These are phyloP conservation scores for Pythium phragmitis DNA, from an alignment of 352 stramenopile genomes.

Conservation along the genomic window DNA sequence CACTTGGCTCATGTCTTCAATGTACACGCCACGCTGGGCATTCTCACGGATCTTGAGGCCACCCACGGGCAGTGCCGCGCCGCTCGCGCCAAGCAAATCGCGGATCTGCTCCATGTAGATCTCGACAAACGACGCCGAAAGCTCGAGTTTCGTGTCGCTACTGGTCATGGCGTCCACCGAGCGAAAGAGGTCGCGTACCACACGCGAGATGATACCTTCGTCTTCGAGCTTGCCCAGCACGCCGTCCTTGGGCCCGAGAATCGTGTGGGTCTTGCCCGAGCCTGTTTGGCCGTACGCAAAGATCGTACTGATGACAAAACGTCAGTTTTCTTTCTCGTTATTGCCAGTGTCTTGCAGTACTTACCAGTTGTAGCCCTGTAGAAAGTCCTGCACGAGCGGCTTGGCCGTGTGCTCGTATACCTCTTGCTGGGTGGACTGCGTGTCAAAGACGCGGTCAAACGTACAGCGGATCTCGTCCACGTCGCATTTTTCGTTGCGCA, in stretches of 20 bases:
- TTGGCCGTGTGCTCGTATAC: slow-evolving; percentile 73
- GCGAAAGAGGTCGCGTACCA: slow-evolving; percentile 51
- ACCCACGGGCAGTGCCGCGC: slow-evolving; percentile 25
- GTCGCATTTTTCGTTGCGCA: slow-evolving; percentile 67
- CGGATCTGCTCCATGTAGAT: slow-evolving; percentile 90
- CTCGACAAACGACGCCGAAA: slow-evolving; percentile 78
- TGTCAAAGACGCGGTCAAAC: slow-evolving; percentile 71
- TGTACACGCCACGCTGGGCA: slow-evolving; percentile 59
- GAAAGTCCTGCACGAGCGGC: slow-evolving; percentile 59
- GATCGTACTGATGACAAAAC: slow-evolving; percentile 35
- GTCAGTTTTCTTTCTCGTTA: not conserved
- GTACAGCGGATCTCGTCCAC: slow-evolving; percentile 75
- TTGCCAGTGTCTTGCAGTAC: not conserved
- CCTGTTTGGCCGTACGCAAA: slow-evolving; percentile 58
- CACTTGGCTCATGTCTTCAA: slow-evolving; percentile 71
- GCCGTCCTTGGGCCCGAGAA: slow-evolving; percentile 66
- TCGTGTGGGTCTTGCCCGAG: slow-evolving; percentile 68
- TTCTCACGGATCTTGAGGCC: slow-evolving; percentile 80
- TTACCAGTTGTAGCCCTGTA: slow-evolving; percentile 78
- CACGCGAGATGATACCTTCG: slow-evolving; percentile 65
- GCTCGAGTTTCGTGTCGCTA: slow-evolving; percentile 35
- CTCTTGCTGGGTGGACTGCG: slow-evolving; percentile 56
- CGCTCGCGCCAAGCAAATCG: slow-evolving; percentile 54
- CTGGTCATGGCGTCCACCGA: slow-evolving; percentile 29
- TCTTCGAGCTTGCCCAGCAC: slow-evolving; percentile 55